These are phyloP conservation scores for Juncus effusus DNA, from an alignment of 176 grass and related monocot species.

Conservation along the genomic window DNA sequence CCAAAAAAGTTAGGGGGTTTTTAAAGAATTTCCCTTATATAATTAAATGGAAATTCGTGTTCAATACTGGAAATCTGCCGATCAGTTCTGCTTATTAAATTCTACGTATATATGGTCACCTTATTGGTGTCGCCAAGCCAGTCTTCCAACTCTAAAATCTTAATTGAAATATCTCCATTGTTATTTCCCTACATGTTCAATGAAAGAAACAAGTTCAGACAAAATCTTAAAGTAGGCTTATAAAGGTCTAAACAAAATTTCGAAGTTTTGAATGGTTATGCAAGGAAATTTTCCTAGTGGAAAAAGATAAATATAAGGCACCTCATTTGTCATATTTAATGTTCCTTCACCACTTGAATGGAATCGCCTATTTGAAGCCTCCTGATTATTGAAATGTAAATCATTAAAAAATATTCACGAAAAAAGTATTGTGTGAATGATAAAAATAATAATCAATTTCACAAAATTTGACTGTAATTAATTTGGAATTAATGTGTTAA, in stretches of 20 bases:
- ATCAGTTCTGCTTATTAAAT: slow-evolving; percentile 14
- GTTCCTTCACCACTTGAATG: slow-evolving; percentile 4
- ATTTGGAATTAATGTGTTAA: not conserved
- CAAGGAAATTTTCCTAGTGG: too few species aligned
- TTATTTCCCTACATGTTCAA: slow-evolving; percentile 1
- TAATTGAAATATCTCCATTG: slow-evolving; percentile 34
- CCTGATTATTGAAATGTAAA: slow-evolving; percentile 8
- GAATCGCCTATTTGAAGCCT: not conserved
- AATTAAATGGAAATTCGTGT: too few species aligned
- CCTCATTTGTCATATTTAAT: not conserved
- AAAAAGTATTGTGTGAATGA: too few species aligned
- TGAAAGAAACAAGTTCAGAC: slow-evolving; percentile 5
- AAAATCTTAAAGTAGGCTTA: not conserved
- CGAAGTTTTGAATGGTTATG: too few species aligned
- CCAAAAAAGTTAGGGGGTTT: too few species aligned
- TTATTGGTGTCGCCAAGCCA: slow-evolving; percentile 48
- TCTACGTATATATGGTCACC: slow-evolving; percentile 39
- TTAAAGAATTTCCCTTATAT: too few species aligned
- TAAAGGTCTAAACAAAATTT: too few species aligned
- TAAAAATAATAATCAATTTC: too few species aligned
- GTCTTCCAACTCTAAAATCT: slow-evolving; percentile 55
- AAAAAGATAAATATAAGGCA: not conserved
- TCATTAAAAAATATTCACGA: too few species aligned
- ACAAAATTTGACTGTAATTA: not conserved
- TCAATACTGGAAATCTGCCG: too few species aligned